phyloP scores from a whole-genome alignment of 495 filamentous ascomycete species.

The Neurospora sp. region DNA sequence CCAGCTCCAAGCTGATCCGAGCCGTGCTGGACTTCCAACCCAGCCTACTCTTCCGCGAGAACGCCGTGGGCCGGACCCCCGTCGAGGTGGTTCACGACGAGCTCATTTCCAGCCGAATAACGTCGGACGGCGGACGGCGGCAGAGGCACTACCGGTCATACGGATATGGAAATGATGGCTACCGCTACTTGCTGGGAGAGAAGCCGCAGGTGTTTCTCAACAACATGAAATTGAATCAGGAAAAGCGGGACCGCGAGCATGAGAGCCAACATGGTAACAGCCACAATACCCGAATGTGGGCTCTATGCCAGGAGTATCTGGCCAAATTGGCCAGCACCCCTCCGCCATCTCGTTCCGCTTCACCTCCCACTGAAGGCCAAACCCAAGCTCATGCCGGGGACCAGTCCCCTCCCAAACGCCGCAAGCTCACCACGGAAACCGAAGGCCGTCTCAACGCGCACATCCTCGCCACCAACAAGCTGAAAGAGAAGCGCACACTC shows the following conservation, averaged over 20 bases:
- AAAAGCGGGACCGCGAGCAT: not conserved
- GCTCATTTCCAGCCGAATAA: slow-evolving; percentile 25
- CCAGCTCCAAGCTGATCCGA: slow-evolving; percentile 26
- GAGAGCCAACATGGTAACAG: not conserved
- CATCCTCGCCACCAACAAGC: not conserved
- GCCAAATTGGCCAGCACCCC: not conserved
- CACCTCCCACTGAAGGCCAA: not conserved
- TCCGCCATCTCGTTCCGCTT: not conserved
- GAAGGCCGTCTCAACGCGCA: not conserved
- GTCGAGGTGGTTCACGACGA: slow-evolving; percentile 51
- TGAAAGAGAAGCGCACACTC: slow-evolving; percentile 43
- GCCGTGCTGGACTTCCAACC: slow-evolving; percentile 46
- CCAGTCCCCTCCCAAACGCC: not conserved
- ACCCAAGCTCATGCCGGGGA: not conserved
- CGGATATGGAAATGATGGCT: not conserved
- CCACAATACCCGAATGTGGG: not conserved
- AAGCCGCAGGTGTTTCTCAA: not conserved
- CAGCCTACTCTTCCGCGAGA: slow-evolving; percentile 53
- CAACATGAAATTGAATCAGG: not conserved
- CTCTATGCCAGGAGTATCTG: not conserved
- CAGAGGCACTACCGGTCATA: not conserved
- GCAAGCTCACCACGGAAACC: not conserved
- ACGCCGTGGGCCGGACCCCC: slow-evolving; percentile 59
- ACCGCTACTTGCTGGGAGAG: not conserved
- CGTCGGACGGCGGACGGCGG: not conserved